These are phyloP conservation scores for Rhodofomes roseus DNA, from an alignment of 1,284 basidiomycete genomes.

Conservation along the genomic window DNA sequence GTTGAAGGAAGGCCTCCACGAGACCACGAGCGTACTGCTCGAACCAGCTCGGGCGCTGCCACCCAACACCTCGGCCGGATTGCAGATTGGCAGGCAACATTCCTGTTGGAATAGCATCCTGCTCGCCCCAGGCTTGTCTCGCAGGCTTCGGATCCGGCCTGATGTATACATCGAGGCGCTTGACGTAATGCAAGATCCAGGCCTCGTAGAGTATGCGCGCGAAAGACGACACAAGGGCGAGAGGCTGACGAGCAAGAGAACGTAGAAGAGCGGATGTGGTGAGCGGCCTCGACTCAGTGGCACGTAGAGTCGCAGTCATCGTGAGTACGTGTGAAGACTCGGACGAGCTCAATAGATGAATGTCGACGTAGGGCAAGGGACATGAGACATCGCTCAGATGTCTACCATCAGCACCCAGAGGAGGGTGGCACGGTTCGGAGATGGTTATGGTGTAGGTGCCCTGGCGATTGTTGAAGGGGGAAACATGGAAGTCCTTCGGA, in stretches of 20 bases:
- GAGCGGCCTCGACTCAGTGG: constrained; percentile 38
- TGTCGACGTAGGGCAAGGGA: constrained; percentile 35
- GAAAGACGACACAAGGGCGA: constrained; percentile 56
- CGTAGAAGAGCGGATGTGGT: constrained; percentile 39
- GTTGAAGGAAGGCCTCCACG: constrained; percentile 33
- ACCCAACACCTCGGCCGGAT: constrained; percentile 39
- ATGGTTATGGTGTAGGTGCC: constrained; percentile 63
- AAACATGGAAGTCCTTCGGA: constrained; percentile 73
- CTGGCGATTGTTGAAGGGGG: constrained; percentile 74
- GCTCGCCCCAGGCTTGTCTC: constrained; percentile 11
- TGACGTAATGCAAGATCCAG: constrained; percentile 62
- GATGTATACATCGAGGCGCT: constrained; percentile 57
- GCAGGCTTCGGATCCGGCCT: constrained; percentile 58
- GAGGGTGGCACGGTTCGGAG: constrained; percentile 42
- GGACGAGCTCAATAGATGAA: constrained; percentile 35
- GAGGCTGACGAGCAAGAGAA: constrained; percentile 46
- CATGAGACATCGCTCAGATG: not conserved
- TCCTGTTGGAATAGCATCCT: not conserved
- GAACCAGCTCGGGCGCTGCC: constrained; percentile 39
- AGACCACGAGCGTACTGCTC: constrained; percentile 38
- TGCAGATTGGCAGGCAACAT: not conserved
- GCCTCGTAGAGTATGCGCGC: constrained; percentile 68
- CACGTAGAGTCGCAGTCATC: constrained; percentile 43
- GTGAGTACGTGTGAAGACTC: constrained; percentile 12
- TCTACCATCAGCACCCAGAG: constrained; percentile 17